Conservation (phyloP, 2,329 filamentous ascomycete species). For the Pseudocercospora cruenta region DNA sequence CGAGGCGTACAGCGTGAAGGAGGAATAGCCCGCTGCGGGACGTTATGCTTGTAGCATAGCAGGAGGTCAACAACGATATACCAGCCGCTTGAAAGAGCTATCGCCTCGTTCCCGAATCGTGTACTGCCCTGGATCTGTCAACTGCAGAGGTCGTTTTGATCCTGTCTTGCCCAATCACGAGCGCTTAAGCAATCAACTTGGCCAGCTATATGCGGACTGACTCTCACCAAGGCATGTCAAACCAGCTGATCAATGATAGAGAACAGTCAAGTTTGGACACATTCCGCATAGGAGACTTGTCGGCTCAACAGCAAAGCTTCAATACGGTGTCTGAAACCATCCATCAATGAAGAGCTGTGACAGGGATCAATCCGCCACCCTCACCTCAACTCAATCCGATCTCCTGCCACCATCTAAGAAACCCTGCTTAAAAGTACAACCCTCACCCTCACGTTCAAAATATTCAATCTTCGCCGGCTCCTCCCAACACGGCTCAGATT, state of each 20-base stretch:
- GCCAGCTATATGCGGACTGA: background rate
- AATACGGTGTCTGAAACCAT: too few relatives aligned
- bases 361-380: background rate
- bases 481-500: conserved; percentile 22
- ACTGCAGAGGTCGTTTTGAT: background rate
- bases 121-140: background rate
- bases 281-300: background rate
- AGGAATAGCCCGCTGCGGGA: background rate
- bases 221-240: background rate
- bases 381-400: background rate
- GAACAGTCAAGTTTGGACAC: background rate
- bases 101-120: background rate
- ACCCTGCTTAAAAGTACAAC: conserved; percentile 18
- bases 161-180: background rate
- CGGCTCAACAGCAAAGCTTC: background rate
- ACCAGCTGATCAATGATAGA: background rate
- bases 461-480: conserved; percentile 26
- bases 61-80: background rate
- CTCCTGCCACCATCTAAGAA: conserved; percentile 23
- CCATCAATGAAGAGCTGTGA: background rate
- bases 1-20: background rate
- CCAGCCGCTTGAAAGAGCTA: background rate
- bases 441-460: conserved; percentile 26
- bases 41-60: background rate
- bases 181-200: background rate